Base-by-base conservation (phyloP, 2,329 filamentous ascomycete genomes). In the Xylaria sp. region DNA sequence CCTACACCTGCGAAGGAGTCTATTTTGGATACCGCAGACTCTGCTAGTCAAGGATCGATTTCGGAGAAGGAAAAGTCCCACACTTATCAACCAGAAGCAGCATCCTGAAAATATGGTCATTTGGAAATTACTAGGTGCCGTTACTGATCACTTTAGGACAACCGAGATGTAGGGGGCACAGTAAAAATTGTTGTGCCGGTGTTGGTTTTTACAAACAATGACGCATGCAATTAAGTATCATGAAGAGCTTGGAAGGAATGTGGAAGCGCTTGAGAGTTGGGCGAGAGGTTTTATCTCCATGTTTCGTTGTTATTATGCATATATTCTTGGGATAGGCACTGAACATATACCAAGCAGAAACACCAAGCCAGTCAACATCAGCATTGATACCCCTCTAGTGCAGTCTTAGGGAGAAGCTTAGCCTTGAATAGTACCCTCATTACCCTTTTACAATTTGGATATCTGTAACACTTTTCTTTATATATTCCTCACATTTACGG, bases 361-460 rank as follows among this genome's bases (percentile, higher is more conserved):
- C 29, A 53, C 10, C 49, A 4, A 55, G n/a, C 27, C 17, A 33
- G 47, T 31, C 27, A 13, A 50, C 29, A 27, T 36, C 44, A 45
- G 51, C 29, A 45, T 45, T 44, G 17, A 13, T 50, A 31, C 36
- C 39, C 54, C 27, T 39, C 71, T 73, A 29, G 15, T 27, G 36
- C 44, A 29, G 6, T 42, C 36, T 42, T n/a, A 22, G 15, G 4
- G 17, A 29, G 9, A 55, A 55, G 7, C 6, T 29, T 13, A 29
- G 22, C 15, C 9, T 42, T 22, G 36, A 29, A 5, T 29, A 55
- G 29, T 20, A 0, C 6, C 9, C 7, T 33, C n/a, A 5, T 5
- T 7, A 17, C 22, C 17, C 56, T 20, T 61, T 29, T 10, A 2
- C 42, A 31, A 15, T 11, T 17, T 33, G n/a, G 39, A 20, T 42